Evolutionary conservation across 2,329 filamentous ascomycete genomes (phyloP).

Genomic region (Chaetomium globosum): DNA sequence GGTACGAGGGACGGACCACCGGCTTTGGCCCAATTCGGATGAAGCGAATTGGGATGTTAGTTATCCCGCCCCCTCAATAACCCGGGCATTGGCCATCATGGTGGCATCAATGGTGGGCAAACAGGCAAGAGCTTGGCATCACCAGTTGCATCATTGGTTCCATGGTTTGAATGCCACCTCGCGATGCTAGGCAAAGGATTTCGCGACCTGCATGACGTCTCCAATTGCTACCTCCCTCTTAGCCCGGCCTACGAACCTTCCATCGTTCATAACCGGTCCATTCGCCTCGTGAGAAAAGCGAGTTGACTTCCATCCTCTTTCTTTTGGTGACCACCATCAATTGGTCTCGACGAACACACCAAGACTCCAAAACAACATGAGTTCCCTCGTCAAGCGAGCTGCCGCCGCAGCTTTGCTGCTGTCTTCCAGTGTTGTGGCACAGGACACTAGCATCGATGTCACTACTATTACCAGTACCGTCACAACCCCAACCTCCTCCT

Average conservation of each 20-base stretch:
- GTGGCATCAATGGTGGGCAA: background rate
- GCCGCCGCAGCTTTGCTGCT: constrained; percentile 29
- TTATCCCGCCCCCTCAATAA: background rate
- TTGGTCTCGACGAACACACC: constrained; percentile 2
- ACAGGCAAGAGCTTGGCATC: background rate
- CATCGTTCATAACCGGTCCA: background rate
- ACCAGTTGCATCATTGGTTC: background rate
- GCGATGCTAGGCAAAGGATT: background rate
- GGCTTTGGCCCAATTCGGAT: constrained; percentile 4
- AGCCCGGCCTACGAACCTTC: background rate
- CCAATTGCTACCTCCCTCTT: background rate
- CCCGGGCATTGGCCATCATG: background rate
- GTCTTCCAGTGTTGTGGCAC: constrained; percentile 19
- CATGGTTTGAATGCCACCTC: constrained; percentile 3
- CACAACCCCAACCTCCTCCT: background rate
- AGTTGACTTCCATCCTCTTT: background rate
- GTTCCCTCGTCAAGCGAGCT: constrained; percentile 18
- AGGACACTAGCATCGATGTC: constrained; percentile 3
- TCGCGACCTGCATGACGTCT: constrained; percentile 11
- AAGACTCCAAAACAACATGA: constrained; percentile 15
- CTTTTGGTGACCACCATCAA: background rate
- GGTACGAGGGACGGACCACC: background rate
- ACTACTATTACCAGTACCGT: background rate
- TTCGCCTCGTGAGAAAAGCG: background rate
- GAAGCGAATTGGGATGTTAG: background rate